Evolutionary conservation across 345 rosid species (phyloP).

Genomic region (Crucihimalaya himalaica): DNA sequence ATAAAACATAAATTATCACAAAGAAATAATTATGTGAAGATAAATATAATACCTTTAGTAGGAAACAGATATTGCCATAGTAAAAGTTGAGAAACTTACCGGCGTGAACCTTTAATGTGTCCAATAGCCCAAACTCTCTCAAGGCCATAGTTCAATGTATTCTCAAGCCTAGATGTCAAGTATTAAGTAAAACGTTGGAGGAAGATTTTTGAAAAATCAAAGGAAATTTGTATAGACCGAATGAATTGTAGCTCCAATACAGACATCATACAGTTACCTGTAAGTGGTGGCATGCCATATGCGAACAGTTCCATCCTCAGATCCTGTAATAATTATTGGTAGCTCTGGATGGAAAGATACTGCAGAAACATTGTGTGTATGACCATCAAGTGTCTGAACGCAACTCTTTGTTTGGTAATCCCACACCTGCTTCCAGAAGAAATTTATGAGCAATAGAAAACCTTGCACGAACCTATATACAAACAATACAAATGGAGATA

Average conservation of each 20-base stretch:
- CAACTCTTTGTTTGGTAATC: conserved; percentile 83
- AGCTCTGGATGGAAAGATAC: conserved; percentile 84
- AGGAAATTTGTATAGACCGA: conserved; percentile 1
- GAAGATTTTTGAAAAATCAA: neutral
- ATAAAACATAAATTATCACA: conserved; percentile 8
- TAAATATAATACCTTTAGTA: neutral
- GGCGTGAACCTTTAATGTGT: conserved; percentile 64
- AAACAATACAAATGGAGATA: conserved; percentile 16
- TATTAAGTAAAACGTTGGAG: conserved; percentile 20
- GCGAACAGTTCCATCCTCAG: conserved; percentile 84
- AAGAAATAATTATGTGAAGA: conserved; percentile 1
- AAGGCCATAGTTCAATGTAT: conserved; percentile 76
- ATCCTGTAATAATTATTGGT: conserved; percentile 79
- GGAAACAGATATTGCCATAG: neutral
- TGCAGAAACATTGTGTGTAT: conserved; percentile 87
- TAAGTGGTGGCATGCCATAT: conserved; percentile 87
- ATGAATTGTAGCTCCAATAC: conserved; percentile 5
- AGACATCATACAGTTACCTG: conserved; percentile 46
- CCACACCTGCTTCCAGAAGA: conserved; percentile 61
- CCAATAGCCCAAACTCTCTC: conserved; percentile 87
- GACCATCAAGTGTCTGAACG: conserved; percentile 81
- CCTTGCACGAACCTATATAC: conserved; percentile 22
- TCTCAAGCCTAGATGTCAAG: conserved; percentile 51
- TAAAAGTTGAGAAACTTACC: conserved; percentile 51
- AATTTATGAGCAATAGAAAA: conserved; percentile 33